These are phyloP conservation scores for Ganoderma sinense DNA, from an alignment of 1,284 basidiomycete species.

Conservation along the genomic window DNA sequence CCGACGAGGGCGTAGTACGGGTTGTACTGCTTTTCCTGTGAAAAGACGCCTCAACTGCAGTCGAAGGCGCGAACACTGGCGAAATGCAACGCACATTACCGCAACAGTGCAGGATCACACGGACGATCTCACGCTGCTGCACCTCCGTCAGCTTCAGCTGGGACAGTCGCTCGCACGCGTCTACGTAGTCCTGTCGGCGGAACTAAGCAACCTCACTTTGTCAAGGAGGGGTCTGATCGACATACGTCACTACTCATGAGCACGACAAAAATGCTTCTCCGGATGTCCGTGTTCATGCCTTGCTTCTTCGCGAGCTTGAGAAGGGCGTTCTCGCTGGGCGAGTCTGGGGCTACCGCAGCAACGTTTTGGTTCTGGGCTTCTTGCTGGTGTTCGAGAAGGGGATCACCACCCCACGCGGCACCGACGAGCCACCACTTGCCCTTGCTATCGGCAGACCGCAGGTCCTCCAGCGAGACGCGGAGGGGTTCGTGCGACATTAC, in stretches of 20 bases:
- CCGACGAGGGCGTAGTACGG: conserved; percentile 94
- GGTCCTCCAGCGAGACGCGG: conserved; percentile 85
- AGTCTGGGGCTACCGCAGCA: conserved; percentile 30
- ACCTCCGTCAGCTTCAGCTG: conserved; percentile 88
- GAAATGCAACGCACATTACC: conserved; percentile 73
- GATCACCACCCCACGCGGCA: conserved; percentile 95
- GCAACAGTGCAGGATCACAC: conserved; percentile 93
- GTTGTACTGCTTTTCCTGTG: conserved; percentile 90
- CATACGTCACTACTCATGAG: conserved; percentile 93
- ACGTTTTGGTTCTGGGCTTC: conserved; percentile 31
- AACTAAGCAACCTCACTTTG: not conserved
- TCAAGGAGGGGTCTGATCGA: conserved; percentile 16
- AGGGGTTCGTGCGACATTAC: conserved; percentile 86
- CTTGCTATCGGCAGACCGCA: conserved; percentile 84
- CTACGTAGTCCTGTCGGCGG: conserved; percentile 83
- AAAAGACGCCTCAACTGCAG: conserved; percentile 9
- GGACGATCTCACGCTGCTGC: conserved; percentile 94
- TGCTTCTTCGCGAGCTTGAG: conserved; percentile 88
- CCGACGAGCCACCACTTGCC: conserved; percentile 99
- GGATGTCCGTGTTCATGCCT: conserved; percentile 98
- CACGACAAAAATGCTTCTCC: conserved; percentile 90
- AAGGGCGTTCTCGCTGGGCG: conserved; percentile 58
- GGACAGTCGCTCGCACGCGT: conserved; percentile 88
- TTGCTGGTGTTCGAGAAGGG: conserved; percentile 72
- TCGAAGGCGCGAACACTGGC: not conserved